These are phyloP conservation scores for Cystodermella granulosa DNA, from an alignment of 1,284 basidiomycete species.

Conservation along the genomic window DNA sequence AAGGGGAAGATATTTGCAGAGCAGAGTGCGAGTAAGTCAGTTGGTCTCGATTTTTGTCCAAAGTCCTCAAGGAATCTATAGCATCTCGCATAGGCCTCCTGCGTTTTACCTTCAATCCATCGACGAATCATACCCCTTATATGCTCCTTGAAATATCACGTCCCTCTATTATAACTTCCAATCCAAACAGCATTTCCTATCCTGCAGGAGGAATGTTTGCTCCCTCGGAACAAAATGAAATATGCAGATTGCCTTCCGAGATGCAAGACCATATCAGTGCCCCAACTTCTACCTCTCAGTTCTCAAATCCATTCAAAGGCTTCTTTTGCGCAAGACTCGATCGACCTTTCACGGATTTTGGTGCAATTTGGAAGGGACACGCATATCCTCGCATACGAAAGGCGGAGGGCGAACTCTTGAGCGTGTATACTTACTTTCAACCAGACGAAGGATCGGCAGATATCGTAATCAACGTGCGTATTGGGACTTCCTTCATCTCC, in stretches of 20 bases:
- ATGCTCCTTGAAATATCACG: constrained; percentile 70
- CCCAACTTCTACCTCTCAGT: constrained; percentile 50
- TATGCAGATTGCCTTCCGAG: constrained; percentile 68
- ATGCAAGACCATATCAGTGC: constrained; percentile 71
- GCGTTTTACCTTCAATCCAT: constrained; percentile 58
- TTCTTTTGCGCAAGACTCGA: constrained; percentile 78
- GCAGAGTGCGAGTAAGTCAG: constrained; percentile 62
- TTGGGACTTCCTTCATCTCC: constrained; percentile 78
- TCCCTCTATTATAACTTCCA: constrained; percentile 56
- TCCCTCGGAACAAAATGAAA: constrained; percentile 45
- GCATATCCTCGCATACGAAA: constrained; percentile 40
- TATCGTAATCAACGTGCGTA: constrained; percentile 38
- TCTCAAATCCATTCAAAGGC: constrained; percentile 51
- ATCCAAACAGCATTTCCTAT: constrained; percentile 55
- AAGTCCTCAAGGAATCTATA: constrained; percentile 24
- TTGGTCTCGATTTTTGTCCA: background rate
- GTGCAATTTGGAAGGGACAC: constrained; percentile 1
- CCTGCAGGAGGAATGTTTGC: constrained; percentile 58
- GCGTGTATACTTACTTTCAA: constrained; percentile 59
- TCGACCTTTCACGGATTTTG: too few relatives aligned
- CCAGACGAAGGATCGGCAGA: constrained; percentile 6
- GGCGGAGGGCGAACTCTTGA: constrained; percentile 45
- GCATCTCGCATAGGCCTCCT: constrained; percentile 77
- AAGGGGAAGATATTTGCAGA: constrained; percentile 56
- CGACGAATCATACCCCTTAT: constrained; percentile 46